Evolutionary conservation across 768 basidiomycete genomes (phyloP), one percentile per base, ranked within the genome.

Genomic region (Tulasnella sp.): DNA sequence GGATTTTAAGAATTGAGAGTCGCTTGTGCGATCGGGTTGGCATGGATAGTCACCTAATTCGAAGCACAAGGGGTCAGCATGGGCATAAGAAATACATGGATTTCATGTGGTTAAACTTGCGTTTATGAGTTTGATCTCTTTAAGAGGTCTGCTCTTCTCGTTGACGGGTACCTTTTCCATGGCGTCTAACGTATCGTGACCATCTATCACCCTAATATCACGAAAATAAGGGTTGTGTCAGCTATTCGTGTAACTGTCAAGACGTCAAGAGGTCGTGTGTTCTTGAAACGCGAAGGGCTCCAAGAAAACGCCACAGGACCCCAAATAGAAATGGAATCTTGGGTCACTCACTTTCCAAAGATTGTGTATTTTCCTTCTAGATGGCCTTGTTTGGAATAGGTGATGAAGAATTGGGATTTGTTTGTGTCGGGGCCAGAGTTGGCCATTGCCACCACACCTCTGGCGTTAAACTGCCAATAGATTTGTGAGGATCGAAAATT

Each of bases 361-460:
- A 96, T 95, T 13, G 89, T 89, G 60, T 71, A 71, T 57, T 95
- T 96, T 57, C 81, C 81, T 62, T 99, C 93, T 13, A 99, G 76
- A 63, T 95, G 92, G 0, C 86, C 68, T 59, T 96, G 93, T 64
- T 98, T 98, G 2, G 83, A 70, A 62, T 96, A 96, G 3, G 87
- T 79, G 61, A 91, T 73, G 63, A 69, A 69, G 63, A 70, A 70
- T 60, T 70, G 37, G 73, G 82, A 67, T 67, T 93, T 96, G 70
- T 96, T 99, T 29, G 84, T 78, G 63, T 95, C 88, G 8, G 81
- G 80, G 1, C 95, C 95, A 6, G 87, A 82, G 66, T 98, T 99
- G 49, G 95, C 95, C 92, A 98, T 98, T 25, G 95, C 95, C 13
- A 98, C 81, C 57, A 96, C 74, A 15, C 95, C 95, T 55, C 95